Percentiles rank a stretch among this genome's conserved stretches.
Conservation (phyloP, 2,329 filamentous ascomycete genomes). For the Scytalidium sp. region DNA sequence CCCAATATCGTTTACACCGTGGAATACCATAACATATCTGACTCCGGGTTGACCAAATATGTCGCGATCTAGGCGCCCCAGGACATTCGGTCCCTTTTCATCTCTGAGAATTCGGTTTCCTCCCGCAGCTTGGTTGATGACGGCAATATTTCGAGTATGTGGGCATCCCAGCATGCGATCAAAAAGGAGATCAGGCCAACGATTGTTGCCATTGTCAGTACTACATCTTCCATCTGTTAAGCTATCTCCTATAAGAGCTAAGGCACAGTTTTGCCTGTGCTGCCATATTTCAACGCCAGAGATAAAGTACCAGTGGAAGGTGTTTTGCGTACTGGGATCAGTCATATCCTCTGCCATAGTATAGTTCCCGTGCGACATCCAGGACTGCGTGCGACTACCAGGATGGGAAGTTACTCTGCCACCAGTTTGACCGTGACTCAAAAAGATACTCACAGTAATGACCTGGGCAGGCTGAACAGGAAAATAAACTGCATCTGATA, state of each 20-base stretch:
- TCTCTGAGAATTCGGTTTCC: conserved; percentile 60
- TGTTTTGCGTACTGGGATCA: conserved; percentile 11
- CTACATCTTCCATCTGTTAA: conserved; percentile 64
- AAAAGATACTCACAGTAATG: conserved; percentile 55
- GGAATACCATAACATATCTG: conserved; percentile 55
- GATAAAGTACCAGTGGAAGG: conserved; percentile 57
- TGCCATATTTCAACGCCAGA: conserved; percentile 52
- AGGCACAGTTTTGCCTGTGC: conserved; percentile 36
- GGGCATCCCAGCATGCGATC: conserved; percentile 37
- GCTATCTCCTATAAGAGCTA: conserved; percentile 62
- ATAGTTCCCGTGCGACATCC: conserved; percentile 50
- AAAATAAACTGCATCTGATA: conserved; percentile 58
- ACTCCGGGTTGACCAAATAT: conserved; percentile 53
- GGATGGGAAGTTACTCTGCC: conserved; percentile 58
- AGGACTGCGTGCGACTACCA: conserved; percentile 56
- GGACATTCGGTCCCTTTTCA: conserved; percentile 55
- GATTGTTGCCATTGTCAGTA: conserved; percentile 55
- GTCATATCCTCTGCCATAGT: conserved; percentile 39
- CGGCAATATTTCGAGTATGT: conserved; percentile 37
- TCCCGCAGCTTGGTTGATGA: conserved; percentile 61
- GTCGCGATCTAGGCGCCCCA: conserved; percentile 57
- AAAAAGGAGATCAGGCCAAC: conserved; percentile 46
- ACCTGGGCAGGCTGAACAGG: conserved; percentile 43
- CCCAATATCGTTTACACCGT: conserved; percentile 65
- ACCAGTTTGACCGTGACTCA: conserved; percentile 51